Conservation (phyloP, 73 alveolate genomes). For the Paramecium tetraurelia region DNA sequence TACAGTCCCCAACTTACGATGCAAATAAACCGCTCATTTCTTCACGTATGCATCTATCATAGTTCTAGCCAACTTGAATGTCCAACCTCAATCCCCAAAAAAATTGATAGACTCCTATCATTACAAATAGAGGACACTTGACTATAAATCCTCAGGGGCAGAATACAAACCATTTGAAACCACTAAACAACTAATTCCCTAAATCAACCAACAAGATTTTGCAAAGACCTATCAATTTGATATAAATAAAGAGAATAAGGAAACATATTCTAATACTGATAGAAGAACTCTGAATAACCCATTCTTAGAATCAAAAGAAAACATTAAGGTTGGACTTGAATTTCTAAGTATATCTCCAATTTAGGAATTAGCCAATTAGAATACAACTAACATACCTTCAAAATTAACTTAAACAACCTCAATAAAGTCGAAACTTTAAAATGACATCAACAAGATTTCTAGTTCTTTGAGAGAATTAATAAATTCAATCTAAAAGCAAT, state of each 20-base stretch:
- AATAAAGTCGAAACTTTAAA: neutral
- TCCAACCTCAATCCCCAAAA: neutral
- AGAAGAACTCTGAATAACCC: neutral
- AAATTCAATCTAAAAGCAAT: neutral
- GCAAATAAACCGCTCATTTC: neutral
- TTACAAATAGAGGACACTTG: neutral
- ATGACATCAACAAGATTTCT: neutral
- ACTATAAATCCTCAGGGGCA: neutral
- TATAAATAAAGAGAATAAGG: neutral
- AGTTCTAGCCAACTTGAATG: neutral
- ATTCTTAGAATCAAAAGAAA: slow-evolving; percentile 3
- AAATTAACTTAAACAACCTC: neutral
- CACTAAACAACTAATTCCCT: neutral
- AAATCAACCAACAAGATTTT: neutral
- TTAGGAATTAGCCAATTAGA: neutral
- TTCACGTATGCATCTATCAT: neutral
- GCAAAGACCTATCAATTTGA: neutral
- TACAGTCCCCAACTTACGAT: neutral
- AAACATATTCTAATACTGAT: neutral
- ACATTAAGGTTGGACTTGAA: neutral
- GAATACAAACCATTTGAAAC: neutral
- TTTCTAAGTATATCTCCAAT: slow-evolving; percentile 10
- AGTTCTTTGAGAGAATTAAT: neutral
- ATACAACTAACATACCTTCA: neutral
- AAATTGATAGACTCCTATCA: neutral